Conservation (phyloP, 2,329 filamentous ascomycete species). For the Lanzia echinophila region DNA sequence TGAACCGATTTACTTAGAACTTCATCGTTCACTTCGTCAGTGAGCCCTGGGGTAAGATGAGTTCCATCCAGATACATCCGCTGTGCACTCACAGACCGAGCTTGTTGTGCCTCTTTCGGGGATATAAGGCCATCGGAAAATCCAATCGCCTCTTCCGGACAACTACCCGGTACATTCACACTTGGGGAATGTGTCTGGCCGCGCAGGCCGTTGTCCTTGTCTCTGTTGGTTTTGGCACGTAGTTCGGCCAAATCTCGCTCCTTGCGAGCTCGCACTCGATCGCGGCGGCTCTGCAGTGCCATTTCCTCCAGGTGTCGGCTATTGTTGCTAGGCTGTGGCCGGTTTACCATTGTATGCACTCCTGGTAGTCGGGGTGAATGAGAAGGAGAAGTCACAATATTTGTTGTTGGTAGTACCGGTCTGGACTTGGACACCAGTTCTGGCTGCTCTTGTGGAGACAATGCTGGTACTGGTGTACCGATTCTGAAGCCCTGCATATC, state of each 20-base stretch:
- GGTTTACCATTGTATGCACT: not conserved
- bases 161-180: no score
- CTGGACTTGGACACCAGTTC: not conserved
- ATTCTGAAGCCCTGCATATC: not conserved
- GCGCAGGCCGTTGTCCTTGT: no score
- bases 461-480: not conserved
- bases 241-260: slow-evolving; percentile 21
- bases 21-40: not conserved
- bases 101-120: no score
- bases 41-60: not conserved
- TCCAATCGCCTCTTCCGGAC: no score
- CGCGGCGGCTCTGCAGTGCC: slow-evolving; percentile 14
- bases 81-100: not conserved
- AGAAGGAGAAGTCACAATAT: not conserved
- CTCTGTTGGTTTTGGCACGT: not conserved
- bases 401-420: not conserved
- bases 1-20: no score
- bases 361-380: not conserved
- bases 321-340: not conserved
- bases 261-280: slow-evolving; percentile 21
- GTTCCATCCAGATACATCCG: not conserved
- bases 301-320: not conserved
- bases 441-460: not conserved
- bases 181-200: no score
- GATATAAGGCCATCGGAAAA: no score